Evolutionary conservation across 2,329 filamentous ascomycete species (phyloP).

Genomic region (Ilyonectria mors-panacis): DNA sequence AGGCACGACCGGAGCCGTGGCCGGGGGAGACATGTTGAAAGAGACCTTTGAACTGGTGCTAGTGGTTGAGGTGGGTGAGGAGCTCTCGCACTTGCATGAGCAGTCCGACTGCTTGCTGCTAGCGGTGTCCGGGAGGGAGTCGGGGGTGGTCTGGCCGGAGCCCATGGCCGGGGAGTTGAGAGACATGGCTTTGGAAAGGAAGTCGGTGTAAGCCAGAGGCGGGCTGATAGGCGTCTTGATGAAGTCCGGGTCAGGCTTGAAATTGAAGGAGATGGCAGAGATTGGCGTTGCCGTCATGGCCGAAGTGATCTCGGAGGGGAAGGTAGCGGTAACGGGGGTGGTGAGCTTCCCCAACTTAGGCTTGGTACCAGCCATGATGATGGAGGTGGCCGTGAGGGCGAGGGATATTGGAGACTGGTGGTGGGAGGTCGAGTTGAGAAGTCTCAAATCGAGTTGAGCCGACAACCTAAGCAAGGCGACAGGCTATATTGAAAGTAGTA

Average conservation of each 20-base stretch:
- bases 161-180: constrained; percentile 78
- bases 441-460: constrained; percentile 25
- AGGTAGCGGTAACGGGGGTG: constrained; percentile 74
- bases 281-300: constrained; percentile 72
- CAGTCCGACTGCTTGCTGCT: constrained; percentile 69
- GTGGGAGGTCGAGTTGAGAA: constrained; percentile 28
- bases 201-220: constrained; percentile 91
- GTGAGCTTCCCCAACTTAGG: constrained; percentile 75
- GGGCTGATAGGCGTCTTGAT: constrained; percentile 95
- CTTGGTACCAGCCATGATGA: constrained; percentile 67
- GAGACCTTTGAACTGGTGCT: constrained; percentile 50
- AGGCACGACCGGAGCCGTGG: constrained; percentile 58
- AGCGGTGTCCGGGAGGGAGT: constrained; percentile 69
- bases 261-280: constrained; percentile 60
- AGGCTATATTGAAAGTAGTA: constrained; percentile 36
- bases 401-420: constrained; percentile 24
- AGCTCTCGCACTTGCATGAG: constrained; percentile 69
- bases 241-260: constrained; percentile 63
- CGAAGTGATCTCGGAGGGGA: constrained; percentile 73
- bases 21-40: constrained; percentile 47
- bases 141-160: constrained; percentile 65
- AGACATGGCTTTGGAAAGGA: constrained; percentile 84
- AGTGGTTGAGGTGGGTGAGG: constrained; percentile 64
- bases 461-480: constrained; percentile 16
- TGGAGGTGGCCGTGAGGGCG: constrained; percentile 24